Evolutionary conservation across 2,329 filamentous ascomycete species (phyloP).

Genomic region (Fusarium nisikadoi): DNA sequence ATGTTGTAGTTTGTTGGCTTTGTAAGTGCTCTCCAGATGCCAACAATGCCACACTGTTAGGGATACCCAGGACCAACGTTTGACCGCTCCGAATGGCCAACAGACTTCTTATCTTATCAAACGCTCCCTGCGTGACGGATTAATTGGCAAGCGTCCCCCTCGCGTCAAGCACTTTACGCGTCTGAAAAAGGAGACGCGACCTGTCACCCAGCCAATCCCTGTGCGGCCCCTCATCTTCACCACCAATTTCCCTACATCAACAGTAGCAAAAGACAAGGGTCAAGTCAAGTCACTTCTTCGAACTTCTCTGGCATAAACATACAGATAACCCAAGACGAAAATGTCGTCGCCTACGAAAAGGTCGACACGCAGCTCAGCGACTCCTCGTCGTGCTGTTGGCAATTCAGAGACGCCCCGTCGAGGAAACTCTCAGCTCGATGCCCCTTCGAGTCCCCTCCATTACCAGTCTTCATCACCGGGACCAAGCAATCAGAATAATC

Average conservation of each 20-base stretch:
- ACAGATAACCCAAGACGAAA: slow-evolving; percentile 19
- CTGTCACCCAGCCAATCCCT: slow-evolving; percentile 42
- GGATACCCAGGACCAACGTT: slow-evolving; percentile 46
- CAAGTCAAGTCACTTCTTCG: slow-evolving; percentile 9
- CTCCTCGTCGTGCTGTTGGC: slow-evolving; percentile 55
- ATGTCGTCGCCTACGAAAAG: slow-evolving; percentile 61
- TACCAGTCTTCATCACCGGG: slow-evolving; percentile 66
- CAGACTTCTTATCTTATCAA: slow-evolving; percentile 3
- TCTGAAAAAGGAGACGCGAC: slow-evolving; percentile 40
- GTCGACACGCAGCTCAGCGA: slow-evolving; percentile 60
- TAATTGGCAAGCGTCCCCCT: slow-evolving; percentile 11
- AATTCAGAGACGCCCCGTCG: slow-evolving; percentile 59
- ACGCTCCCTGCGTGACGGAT: background rate
- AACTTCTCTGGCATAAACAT: slow-evolving; percentile 18
- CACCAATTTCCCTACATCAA: slow-evolving; percentile 39
- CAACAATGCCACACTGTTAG: slow-evolving; percentile 41
- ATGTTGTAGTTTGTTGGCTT: slow-evolving; percentile 31
- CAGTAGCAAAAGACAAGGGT: slow-evolving; percentile 27
- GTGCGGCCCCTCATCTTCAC: slow-evolving; percentile 40
- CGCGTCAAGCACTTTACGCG: slow-evolving; percentile 57
- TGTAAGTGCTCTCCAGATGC: slow-evolving; percentile 45
- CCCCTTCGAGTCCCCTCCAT: slow-evolving; percentile 84
- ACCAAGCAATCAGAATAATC: slow-evolving; percentile 42
- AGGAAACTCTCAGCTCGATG: slow-evolving; percentile 56
- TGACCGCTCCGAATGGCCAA: slow-evolving; percentile 41